These are phyloP conservation scores for Penicillium digitatum DNA, from an alignment of 2,329 filamentous ascomycete genomes.

Conservation along the genomic window DNA sequence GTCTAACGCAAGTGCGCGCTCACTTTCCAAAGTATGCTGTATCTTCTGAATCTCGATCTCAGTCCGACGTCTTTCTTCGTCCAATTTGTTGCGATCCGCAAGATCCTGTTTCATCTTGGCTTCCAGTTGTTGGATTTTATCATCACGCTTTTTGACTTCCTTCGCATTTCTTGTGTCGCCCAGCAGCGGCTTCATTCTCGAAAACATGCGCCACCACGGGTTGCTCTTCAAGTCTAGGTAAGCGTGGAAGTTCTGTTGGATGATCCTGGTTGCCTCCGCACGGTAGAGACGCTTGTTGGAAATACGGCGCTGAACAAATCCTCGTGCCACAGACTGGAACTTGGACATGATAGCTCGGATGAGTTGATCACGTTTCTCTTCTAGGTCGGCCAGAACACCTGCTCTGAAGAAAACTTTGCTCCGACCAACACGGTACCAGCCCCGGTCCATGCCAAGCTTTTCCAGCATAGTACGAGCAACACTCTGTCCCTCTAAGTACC, in stretches of 20 bases:
- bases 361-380: conserved; percentile 88
- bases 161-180: conserved; percentile 86
- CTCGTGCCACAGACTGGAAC: conserved; percentile 88
- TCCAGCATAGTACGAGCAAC: conserved; percentile 83
- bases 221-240: conserved; percentile 87
- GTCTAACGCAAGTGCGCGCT: conserved; percentile 89
- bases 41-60: conserved; percentile 84
- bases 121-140: conserved; percentile 84
- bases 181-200: conserved; percentile 90
- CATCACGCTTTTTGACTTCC: conserved; percentile 92
- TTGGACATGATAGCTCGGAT: conserved; percentile 91
- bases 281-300: conserved; percentile 92
- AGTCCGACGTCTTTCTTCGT: conserved; percentile 84
- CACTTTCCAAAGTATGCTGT: conserved; percentile 91
- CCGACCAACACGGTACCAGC: conserved; percentile 86
- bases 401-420: conserved; percentile 98
- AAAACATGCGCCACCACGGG: conserved; percentile 95
- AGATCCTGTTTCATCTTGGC: conserved; percentile 76
- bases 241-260: conserved; percentile 88
- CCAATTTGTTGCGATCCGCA: conserved; percentile 70
- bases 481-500: conserved; percentile 84
- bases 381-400: conserved; percentile 89
- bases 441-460: conserved; percentile 76
- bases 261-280: conserved; percentile 88
- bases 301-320: conserved; percentile 80